Percentiles rank a stretch among this genome's conserved stretches.
phyloP scores from a whole-genome alignment of 177 flowering plant genomes.

The Telopea speciosissima region DNA sequence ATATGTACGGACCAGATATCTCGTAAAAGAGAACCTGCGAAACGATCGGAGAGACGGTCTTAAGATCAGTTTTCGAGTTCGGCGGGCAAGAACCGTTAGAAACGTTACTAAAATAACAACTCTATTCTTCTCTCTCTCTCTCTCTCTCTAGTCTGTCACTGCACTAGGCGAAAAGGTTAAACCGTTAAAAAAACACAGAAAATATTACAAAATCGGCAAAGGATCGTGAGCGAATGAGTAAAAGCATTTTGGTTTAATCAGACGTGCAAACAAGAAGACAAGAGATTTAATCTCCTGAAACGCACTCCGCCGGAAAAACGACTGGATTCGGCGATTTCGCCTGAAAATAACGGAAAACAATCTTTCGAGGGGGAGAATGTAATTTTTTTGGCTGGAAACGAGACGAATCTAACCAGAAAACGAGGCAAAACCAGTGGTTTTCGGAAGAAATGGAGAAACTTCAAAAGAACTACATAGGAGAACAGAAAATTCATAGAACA shows the following conservation, averaged over 20 bases:
- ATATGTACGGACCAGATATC: constrained; percentile 19
- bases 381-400: not conserved
- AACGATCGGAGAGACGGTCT: not conserved
- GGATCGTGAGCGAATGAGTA: not conserved
- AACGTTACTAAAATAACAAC: not conserved
- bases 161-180: too few species aligned
- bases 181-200: not conserved
- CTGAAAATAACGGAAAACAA: not conserved
- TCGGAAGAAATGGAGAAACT: not conserved
- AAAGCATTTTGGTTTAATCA: not conserved
- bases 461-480: not conserved
- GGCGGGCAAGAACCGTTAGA: not conserved
- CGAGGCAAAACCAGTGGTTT: not conserved
- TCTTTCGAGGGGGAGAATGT: not conserved
- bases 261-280: not conserved
- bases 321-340: not conserved
- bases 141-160: too few species aligned
- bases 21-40: constrained; percentile 1
- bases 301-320: not conserved
- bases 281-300: not conserved
- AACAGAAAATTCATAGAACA: not conserved
- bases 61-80: not conserved
- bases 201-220: not conserved
- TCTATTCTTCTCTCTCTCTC: not conserved
- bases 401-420: not conserved